Evolutionary conservation across 768 basidiomycete genomes (phyloP).

Genomic region (Tulasnella sp.): DNA sequence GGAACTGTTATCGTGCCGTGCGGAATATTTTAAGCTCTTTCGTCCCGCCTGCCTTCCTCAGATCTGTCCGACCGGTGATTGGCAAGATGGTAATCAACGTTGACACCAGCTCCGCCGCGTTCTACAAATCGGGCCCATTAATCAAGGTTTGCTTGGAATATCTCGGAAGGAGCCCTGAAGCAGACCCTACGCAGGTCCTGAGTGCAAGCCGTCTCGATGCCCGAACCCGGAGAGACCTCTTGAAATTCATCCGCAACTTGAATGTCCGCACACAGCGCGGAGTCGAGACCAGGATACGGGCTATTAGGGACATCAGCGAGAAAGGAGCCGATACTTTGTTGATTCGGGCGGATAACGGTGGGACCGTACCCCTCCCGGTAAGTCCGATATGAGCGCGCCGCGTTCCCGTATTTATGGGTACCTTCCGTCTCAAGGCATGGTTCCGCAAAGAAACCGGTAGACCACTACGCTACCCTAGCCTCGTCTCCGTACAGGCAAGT

Average conservation of each 20-base stretch:
- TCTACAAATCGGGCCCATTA: conserved; percentile 63
- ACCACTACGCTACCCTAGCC: conserved; percentile 59
- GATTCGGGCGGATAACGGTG: conserved; percentile 64
- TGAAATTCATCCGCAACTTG: conserved; percentile 30
- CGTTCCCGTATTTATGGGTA: not conserved
- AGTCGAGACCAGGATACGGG: conserved; percentile 49
- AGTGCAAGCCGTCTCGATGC: conserved; percentile 40
- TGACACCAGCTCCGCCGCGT: conserved; percentile 74
- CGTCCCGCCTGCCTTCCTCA: not conserved
- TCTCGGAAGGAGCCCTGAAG: conserved; percentile 46
- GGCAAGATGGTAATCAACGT: conserved; percentile 71
- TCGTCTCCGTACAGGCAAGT: conserved; percentile 68
- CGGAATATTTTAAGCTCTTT: not conserved
- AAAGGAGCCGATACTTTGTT: conserved; percentile 57
- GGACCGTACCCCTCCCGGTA: conserved; percentile 38
- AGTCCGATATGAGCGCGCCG: not conserved
- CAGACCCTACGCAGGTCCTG: conserved; percentile 39
- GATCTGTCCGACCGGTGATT: conserved; percentile 66
- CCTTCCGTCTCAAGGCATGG: conserved; percentile 1
- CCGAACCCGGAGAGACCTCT: conserved; percentile 3
- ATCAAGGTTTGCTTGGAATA: conserved; percentile 63
- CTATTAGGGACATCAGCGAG: conserved; percentile 62
- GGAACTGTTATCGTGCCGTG: not conserved
- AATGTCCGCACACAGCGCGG: conserved; percentile 29
- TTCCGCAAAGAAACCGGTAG: conserved; percentile 18